phyloP scores from a whole-genome alignment of 2,329 filamentous ascomycete genomes.

The Parastagonospora avenae region DNA sequence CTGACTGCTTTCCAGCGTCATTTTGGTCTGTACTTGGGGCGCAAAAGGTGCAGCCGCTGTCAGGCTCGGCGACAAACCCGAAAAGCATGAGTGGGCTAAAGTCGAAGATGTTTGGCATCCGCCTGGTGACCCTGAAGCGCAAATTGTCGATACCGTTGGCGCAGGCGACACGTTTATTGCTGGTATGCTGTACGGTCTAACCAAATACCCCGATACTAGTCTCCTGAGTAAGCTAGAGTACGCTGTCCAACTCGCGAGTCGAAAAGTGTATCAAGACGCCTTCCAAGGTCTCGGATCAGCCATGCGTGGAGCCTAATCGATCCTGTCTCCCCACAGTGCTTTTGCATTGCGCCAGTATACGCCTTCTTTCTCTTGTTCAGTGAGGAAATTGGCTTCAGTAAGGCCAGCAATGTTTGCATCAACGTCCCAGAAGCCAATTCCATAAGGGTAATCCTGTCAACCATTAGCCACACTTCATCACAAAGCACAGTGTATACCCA shows the following conservation, averaged over 20 bases:
- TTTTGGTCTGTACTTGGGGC: conserved; percentile 66
- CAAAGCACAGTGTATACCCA: conserved; percentile 14
- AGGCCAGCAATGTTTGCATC: conserved; percentile 39
- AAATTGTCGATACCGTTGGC: conserved; percentile 64
- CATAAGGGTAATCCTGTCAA: conserved; percentile 43
- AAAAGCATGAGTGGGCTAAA: conserved; percentile 8
- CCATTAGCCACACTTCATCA: not conserved
- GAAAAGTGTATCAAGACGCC: conserved; percentile 70
- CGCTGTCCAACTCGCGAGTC: conserved; percentile 69
- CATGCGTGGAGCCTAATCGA: conserved; percentile 1
- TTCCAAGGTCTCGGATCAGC: conserved; percentile 50
- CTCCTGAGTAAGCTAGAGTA: conserved; percentile 59
- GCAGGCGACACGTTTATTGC: conserved; percentile 79
- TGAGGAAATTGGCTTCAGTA: conserved; percentile 27
- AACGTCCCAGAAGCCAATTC: conserved; percentile 46
- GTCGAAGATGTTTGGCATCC: conserved; percentile 15
- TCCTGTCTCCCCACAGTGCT: conserved; percentile 33
- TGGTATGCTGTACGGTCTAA: conserved; percentile 68
- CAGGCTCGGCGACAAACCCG: conserved; percentile 25
- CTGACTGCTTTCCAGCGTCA: conserved; percentile 39
- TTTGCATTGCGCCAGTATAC: conserved; percentile 36
- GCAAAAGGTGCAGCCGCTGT: conserved; percentile 58
- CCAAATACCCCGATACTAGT: conserved; percentile 59
- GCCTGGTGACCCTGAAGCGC: not conserved
- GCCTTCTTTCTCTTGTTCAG: conserved; percentile 27